Evolutionary conservation across 176 grass and related monocot genomes (phyloP), one percentile per base, ranked within the genome.

Genomic region (Tillandsia fasciculata): DNA sequence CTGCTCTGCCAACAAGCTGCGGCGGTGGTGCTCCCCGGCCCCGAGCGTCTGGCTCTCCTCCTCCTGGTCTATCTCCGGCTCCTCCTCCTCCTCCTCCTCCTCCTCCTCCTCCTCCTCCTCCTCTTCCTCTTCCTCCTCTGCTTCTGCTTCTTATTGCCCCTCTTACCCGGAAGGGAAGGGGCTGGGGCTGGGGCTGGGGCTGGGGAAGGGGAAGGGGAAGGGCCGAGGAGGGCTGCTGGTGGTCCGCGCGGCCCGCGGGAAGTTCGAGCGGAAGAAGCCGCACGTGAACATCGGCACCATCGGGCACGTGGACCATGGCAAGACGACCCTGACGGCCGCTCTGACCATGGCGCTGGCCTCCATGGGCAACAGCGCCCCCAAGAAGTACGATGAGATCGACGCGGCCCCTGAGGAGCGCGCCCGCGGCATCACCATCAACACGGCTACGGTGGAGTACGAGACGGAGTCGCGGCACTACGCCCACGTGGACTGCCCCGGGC

Each of bases 341-440:
- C 82, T 99, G 64, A 99, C 94, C 71, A 99, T 99, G 94, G 94
- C 91, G 58, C 89, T 99, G 56, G 87, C 87, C 29, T 83, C 81
- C 51, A 74, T 99, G 51, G 90, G 90, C 20, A 84, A 84, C 24
- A 93, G 89, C 63, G 75, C 84, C 2, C 84, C 94, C 26, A 99
- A 99, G 87, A 99, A 99, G 90, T 99, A 99, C 78, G 90, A 99
- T 57, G 95, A 99, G 87, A 99, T 99, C 71, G 95, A 99, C 70
- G 95, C 90, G 0, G 95, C 95, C 0, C 94, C 94, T 67, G 89
- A 97, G 94, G 93, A 97, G 77, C 88, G 84, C 66, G 89, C 94
- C 66, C 95, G 95, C 1, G 95, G 95, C 8, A 99, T 99, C 82
- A 99, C 90, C 77, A 99, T 99, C 81, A 99, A 99, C 87, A 99